Evolutionary conservation across 2,329 filamentous ascomycete species (phyloP).

Genomic region (Ceratocystis lukuohia): DNA sequence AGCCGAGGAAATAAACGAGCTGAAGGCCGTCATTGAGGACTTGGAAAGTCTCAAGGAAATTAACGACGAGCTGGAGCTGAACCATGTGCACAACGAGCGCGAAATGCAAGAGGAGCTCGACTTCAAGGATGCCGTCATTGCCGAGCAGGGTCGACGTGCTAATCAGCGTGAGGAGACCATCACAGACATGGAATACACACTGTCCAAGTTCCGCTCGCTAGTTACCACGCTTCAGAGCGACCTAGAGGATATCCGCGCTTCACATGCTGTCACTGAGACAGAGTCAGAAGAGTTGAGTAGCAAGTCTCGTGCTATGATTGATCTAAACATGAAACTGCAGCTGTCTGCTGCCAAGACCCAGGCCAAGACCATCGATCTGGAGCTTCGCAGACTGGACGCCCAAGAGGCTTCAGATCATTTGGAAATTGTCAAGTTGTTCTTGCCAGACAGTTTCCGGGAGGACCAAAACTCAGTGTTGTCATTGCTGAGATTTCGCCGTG

Average conservation of each 20-base stretch:
- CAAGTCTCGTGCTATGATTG: slow-evolving; percentile 87
- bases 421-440: slow-evolving; percentile 74
- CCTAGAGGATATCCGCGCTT: slow-evolving; percentile 81
- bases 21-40: slow-evolving; percentile 71
- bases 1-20: slow-evolving; percentile 68
- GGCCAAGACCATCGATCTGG: slow-evolving; percentile 85
- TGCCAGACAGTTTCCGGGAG: slow-evolving; percentile 68
- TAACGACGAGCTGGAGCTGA: slow-evolving; percentile 85
- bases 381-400: slow-evolving; percentile 73
- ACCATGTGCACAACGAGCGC: slow-evolving; percentile 84
- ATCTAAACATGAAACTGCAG: slow-evolving; percentile 88
- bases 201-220: slow-evolving; percentile 77
- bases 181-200: slow-evolving; percentile 80
- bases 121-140: slow-evolving; percentile 68
- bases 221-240: slow-evolving; percentile 76
- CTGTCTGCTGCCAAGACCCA: slow-evolving; percentile 82
- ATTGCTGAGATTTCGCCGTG: slow-evolving; percentile 71
- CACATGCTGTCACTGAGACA: slow-evolving; percentile 80
- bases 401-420: slow-evolving; percentile 82
- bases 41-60: slow-evolving; percentile 82
- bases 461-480: slow-evolving; percentile 82
- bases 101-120: slow-evolving; percentile 91
- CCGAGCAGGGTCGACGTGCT: slow-evolving; percentile 63
- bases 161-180: slow-evolving; percentile 65
- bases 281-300: slow-evolving; percentile 83